These are phyloP conservation scores for Leptographium radiaticola DNA, from an alignment of 2,329 filamentous ascomycete genomes.

Conservation along the genomic window DNA sequence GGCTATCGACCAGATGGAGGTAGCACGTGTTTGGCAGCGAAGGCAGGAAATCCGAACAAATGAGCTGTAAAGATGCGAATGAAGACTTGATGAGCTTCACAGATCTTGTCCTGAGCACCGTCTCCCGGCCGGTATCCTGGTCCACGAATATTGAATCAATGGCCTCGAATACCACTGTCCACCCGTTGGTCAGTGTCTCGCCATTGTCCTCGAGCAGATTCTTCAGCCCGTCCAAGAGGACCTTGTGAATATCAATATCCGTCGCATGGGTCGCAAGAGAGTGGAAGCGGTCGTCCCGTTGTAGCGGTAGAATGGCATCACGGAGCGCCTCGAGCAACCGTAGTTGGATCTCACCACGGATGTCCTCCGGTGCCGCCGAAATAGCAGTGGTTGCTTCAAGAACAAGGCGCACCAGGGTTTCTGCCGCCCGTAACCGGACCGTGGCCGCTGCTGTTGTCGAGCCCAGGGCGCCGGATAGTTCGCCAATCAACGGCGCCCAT, in stretches of 20 bases:
- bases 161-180: constrained; percentile 75
- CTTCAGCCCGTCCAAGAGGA: constrained; percentile 67
- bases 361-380: constrained; percentile 34
- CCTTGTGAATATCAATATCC: constrained; percentile 69
- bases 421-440: constrained; percentile 47
- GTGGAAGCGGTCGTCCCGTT: constrained; percentile 35
- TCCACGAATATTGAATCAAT: constrained; percentile 66
- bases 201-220: constrained; percentile 78
- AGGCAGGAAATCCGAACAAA: constrained; percentile 86
- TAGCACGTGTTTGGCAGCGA: constrained; percentile 60
- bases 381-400: constrained; percentile 46
- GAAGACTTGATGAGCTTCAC: constrained; percentile 69
- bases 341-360: constrained; percentile 52
- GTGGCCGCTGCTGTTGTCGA: constrained; percentile 33
- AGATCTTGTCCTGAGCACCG: constrained; percentile 42
- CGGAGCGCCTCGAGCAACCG: constrained; percentile 56
- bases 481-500: constrained; percentile 54
- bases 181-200: constrained; percentile 69
- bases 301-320: constrained; percentile 45
- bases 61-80: constrained; percentile 79
- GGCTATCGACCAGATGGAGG: constrained; percentile 67
- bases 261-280: constrained; percentile 47
- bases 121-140: constrained; percentile 17
- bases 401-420: constrained; percentile 46
- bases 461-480: constrained; percentile 38